Conservation (phyloP, 768 basidiomycete species). For the Lepiota venenata region DNA sequence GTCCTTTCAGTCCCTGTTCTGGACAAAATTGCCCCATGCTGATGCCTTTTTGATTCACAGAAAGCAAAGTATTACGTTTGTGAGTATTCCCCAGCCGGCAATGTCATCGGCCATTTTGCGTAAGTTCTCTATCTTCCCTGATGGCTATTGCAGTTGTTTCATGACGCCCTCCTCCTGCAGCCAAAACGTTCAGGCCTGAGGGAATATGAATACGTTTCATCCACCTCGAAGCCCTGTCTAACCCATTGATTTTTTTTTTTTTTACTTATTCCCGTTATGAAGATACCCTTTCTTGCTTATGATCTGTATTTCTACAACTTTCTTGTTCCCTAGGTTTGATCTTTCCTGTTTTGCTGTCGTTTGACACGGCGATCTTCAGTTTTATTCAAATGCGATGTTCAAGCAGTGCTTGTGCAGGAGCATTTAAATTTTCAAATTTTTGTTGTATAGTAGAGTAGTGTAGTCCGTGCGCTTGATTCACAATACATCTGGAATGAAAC, state of each 20-base stretch:
- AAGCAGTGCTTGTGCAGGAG: neutral
- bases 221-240: neutral
- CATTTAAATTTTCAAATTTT: neutral
- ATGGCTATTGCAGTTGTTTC: neutral
- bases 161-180: conserved; percentile 20
- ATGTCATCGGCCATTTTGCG: conserved; percentile 60
- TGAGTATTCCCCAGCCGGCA: conserved; percentile 65
- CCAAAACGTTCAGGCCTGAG: conserved; percentile 42
- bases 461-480: neutral
- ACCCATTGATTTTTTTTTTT: neutral
- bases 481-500: conserved; percentile 11
- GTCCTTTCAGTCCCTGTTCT: conserved; percentile 19
- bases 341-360: neutral
- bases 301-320: conserved; percentile 4
- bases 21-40: neutral
- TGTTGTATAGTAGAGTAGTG: neutral
- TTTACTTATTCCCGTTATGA: conserved; percentile 5
- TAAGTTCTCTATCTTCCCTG: conserved; percentile 30
- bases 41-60: conserved; percentile 27
- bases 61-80: conserved; percentile 61
- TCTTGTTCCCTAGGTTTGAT: conserved; percentile 9
- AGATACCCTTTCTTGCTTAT: conserved; percentile 3
- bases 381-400: neutral
- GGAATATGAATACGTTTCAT: conserved; percentile 1
- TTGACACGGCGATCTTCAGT: neutral